phyloP scores from a whole-genome alignment of 805 yeast species.

The Saccharomycopsis fermentans region DNA sequence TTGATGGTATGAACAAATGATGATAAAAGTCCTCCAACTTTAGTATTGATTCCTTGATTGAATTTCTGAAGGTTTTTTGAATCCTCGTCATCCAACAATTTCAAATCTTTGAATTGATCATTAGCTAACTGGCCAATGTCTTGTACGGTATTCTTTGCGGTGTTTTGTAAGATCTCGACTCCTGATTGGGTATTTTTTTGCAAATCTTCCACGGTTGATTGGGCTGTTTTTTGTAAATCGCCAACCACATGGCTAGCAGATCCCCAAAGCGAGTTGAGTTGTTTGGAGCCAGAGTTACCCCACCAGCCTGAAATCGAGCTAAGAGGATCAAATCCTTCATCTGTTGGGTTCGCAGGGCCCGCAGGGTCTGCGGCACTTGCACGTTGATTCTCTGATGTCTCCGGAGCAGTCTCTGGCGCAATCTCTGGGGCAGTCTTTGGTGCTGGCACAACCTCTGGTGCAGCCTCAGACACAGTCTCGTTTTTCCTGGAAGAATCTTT shows the following conservation, averaged over 20 bases:
- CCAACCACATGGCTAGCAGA: conserved; percentile 38
- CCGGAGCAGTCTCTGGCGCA: not conserved
- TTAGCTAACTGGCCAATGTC: conserved; percentile 13
- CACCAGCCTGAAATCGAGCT: conserved; percentile 66
- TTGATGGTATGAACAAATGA: conserved; percentile 13
- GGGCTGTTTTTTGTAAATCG: conserved; percentile 17
- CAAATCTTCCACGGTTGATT: conserved; percentile 4
- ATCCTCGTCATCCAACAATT: conserved; percentile 2
- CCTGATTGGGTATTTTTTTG: not conserved
- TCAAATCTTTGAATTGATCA: conserved; percentile 9
- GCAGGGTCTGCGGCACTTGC: no score
- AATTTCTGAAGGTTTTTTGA: conserved; percentile 3
- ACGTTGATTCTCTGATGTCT: not conserved
- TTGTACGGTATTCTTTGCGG: conserved; percentile 10
- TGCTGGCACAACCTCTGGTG: not conserved
- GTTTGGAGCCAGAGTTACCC: conserved; percentile 56
- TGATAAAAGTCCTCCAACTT: conserved; percentile 13
- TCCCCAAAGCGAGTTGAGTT: conserved; percentile 60
- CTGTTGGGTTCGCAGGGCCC: conserved; percentile 8
- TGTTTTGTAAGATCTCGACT: conserved; percentile 19
- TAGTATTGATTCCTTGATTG: not conserved
- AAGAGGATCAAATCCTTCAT: conserved; percentile 38
- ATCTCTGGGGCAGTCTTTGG: not conserved
- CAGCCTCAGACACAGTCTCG: not conserved
- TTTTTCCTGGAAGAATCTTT: not conserved